Evolutionary conservation across 768 basidiomycete genomes (phyloP), one percentile per base, ranked within the genome.

Genomic region (Lentinula guzmanii): DNA sequence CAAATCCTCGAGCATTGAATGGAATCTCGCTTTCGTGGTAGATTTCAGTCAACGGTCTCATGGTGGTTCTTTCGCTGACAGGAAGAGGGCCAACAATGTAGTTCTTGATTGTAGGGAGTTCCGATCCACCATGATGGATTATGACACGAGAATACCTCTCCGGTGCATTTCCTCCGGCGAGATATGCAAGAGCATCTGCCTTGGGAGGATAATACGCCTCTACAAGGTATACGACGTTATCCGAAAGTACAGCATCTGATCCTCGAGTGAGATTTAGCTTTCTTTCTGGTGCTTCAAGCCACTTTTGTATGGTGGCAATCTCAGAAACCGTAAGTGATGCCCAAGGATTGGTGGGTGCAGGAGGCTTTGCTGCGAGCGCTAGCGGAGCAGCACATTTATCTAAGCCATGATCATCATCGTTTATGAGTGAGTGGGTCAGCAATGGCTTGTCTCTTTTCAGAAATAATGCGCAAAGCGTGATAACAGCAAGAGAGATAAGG

Each of bases 31-130:
- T 74, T 15, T 77, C 74, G 61, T 84, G 82, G 66, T 83, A 85
- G 37, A 84, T 82, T 52, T 82, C 80, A 15, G 70, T 79, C 61
- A 82, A 70, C 16, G 70, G 70, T n/a, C 71, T 67, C 52, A 86
- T 70, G 2, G 45, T 67, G 5, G 83, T 82, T 15, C 69, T 57
- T 4, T 63, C 52, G 35, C 74, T 68, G 18, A 83, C 66, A 4
- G 85, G 84, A 8, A 87, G 72, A 1, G 86, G 86, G 0, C 86
- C 86, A 16, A 87, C 77, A 7, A 85, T 70, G 65, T 85, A 84
- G 65, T 86, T 82, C 60, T 71, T 74, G 39, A 85, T 77, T n/a
- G 71, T 66, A 9, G 82, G 82, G 10, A 69, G 72, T 4, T 63
- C 62, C 11, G 65, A 67, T 10, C 74, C 74, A 28, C 82, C 83